A percentile compares a stretch with the other conserved stretches of the same genome.
Conservation (phyloP, 2,329 filamentous ascomycete species). For the Monilinia fructicola region DNA sequence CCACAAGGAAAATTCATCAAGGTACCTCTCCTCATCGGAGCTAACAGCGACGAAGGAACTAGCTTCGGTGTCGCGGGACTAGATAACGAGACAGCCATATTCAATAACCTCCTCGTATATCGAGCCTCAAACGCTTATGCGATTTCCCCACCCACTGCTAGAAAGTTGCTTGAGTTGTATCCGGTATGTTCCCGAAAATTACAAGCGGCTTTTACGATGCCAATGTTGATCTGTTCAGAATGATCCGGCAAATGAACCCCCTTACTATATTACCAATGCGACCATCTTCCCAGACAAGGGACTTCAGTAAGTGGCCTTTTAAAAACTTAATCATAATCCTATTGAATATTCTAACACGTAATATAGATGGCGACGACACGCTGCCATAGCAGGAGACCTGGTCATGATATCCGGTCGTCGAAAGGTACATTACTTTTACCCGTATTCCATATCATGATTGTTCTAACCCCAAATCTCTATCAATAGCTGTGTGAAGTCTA, state of each 20-base stretch:
- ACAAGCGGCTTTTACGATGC: not conserved
- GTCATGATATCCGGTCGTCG: slow-evolving; percentile 51
- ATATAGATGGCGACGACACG: slow-evolving; percentile 45
- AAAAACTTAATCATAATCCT: no score
- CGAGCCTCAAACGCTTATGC: slow-evolving; percentile 44
- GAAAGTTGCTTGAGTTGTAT: slow-evolving; percentile 48
- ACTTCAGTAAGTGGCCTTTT: slow-evolving; percentile 33
- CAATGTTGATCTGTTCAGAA: slow-evolving; percentile 33
- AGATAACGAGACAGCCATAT: slow-evolving; percentile 47
- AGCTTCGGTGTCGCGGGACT: slow-evolving; percentile 45
- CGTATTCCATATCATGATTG: not conserved
- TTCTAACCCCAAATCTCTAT: not conserved
- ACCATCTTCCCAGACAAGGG: slow-evolving; percentile 41
- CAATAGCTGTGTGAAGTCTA: slow-evolving; percentile 46
- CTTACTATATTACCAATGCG: slow-evolving; percentile 44
- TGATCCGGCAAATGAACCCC: slow-evolving; percentile 49
- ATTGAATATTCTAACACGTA: not conserved
- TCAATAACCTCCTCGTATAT: slow-evolving; percentile 46
- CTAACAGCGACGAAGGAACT: slow-evolving; percentile 52
- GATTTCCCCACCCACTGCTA: slow-evolving; percentile 47
- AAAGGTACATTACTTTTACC: slow-evolving; percentile 24
- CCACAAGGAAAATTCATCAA: slow-evolving; percentile 45
- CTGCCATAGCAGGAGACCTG: slow-evolving; percentile 49
- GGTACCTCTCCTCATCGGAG: slow-evolving; percentile 49
- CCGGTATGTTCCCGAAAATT: slow-evolving; percentile 33